Base-by-base conservation (phyloP, 75 land plant genomes). In the Cunninghamia lanceolata region DNA sequence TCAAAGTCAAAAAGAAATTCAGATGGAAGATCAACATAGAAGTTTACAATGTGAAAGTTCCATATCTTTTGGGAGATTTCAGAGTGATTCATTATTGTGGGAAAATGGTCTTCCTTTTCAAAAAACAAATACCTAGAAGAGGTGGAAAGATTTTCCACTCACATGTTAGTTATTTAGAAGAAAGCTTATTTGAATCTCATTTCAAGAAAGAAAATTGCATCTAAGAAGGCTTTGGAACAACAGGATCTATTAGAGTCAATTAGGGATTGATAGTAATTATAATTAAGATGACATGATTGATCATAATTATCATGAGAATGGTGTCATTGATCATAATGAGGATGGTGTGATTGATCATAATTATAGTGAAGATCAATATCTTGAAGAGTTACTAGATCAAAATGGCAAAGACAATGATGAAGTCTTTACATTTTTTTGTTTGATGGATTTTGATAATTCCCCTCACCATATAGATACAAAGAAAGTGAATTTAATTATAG, bases 111-210 rank as follows among this genome's bases (percentile, higher is more conserved):
- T 45, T 92, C 95, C 21, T 94, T 94, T 85, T 91, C 93, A 19
- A 92, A 92, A 84, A 94, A 94, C 66, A 86, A 91, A 47, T 91
- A 92, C 86, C 88, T 94, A 71, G 95, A 94, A 84, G 95, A 94
- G 75, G 92, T 91, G 75, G 92, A 91, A 85, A 94, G 87, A 82
- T 94, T 30, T 84, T 92, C 93, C 43, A 92, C 84, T 75, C 93
- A 90, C 30, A 92, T 93, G 52, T 92, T 91, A 79, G 95, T 94
- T 77, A 89, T 82, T 85, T 89, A 94, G 75, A 94, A 91, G 90
- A 94, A 94, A 70, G 95, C 93, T 34, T 92, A 91, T 94, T 94
- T 87, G 95, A 92, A 87, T 92, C 93, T 14, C 91, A 94, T 74
- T 94, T 91, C 84, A n/a, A n/a, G n/a, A n/a, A 91, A 88, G 91